Evolutionary conservation across 495 filamentous ascomycete species (phyloP), one percentile per base, ranked within the genome.

Genomic region (Xylaria telfairii): DNA sequence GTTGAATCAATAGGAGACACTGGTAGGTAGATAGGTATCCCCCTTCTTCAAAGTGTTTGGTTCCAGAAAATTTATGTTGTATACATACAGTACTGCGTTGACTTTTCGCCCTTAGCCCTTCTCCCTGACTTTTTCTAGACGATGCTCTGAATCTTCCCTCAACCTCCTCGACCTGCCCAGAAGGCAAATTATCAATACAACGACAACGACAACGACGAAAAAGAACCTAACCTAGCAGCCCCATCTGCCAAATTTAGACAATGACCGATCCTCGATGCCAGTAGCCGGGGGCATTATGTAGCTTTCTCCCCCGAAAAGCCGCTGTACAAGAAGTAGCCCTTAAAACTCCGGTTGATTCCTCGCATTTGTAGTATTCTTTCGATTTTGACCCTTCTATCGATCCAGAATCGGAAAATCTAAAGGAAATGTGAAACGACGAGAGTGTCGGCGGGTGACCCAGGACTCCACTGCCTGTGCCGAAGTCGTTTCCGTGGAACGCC

Each of bases 381-480:
- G 47, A 46, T 69, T 26, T 69, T 49, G 30, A n/a, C 12, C 56
- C 67, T n/a, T 69, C 67, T 69, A 69, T 69, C 67, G 56, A 61
- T 60, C 30, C 67, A 47, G n/a, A 61, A 15, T 41, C 13, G n/a
- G 44, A 32, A 19, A 41, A 49, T 62, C 67, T 61, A 69, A 46
- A 46, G 34, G 53, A 62, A 24, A 26, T 69, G n/a, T n/a, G 34
- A 51, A 53, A 69, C 9, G n/a, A 49, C 13, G 19, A 51, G n/a
- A 46, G 15, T 46, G 51, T 41, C 1, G 53, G 54, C 2, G 26
- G 26, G 9, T 28, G 10, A 19, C 19, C 3, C 5, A 39, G 15
- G 9, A 41, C 9, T 9, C 46, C n/a, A 17, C 24, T 9, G 5
- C 54, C 19, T 49, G 4, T 26, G 57, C 24, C 44, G 28, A 51